These are phyloP conservation scores for Hortiboletus flavorubellus DNA, from an alignment of 768 basidiomycete genomes.

Conservation along the genomic window DNA sequence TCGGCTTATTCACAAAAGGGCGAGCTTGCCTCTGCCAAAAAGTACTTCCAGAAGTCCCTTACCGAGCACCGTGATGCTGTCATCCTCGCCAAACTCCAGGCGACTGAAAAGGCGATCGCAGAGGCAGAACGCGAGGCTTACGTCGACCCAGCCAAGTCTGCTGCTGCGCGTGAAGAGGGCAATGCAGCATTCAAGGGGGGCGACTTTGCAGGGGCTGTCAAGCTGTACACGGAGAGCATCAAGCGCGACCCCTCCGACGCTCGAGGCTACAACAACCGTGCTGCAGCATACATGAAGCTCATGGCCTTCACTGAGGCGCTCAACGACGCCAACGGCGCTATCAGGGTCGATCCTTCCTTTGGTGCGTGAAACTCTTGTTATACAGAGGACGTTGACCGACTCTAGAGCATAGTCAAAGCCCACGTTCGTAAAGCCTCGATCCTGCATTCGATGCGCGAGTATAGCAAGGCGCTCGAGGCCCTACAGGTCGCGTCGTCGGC, in stretches of 20 bases:
- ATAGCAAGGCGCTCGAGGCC: constrained; percentile 82
- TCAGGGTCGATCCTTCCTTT: constrained; percentile 85
- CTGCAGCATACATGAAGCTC: constrained; percentile 96
- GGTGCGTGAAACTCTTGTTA: constrained; percentile 40
- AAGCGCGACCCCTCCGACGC: constrained; percentile 91
- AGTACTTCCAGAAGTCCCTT: constrained; percentile 90
- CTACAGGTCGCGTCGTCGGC: constrained; percentile 71
- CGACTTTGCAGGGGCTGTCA: constrained; percentile 89
- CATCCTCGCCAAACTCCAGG: constrained; percentile 86
- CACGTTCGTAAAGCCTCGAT: constrained; percentile 92
- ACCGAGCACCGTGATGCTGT: constrained; percentile 96
- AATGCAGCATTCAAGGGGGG: constrained; percentile 90
- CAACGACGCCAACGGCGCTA: constrained; percentile 93
- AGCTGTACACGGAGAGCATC: constrained; percentile 92
- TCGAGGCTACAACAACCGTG: constrained; percentile 95
- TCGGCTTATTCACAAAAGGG: constrained; percentile 79
- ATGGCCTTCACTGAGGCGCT: constrained; percentile 91
- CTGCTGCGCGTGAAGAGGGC: constrained; percentile 85
- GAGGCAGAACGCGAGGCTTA: constrained; percentile 83
- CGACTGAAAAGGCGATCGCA: constrained; percentile 69
- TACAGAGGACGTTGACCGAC: neutral
- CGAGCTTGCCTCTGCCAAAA: constrained; percentile 76
- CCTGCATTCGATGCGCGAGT: constrained; percentile 86
- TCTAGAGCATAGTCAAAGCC: constrained; percentile 62
- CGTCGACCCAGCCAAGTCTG: constrained; percentile 81